Evolutionary conservation across 208 protist genomes (phyloP).

Genomic region (Crithidia sp.): DNA sequence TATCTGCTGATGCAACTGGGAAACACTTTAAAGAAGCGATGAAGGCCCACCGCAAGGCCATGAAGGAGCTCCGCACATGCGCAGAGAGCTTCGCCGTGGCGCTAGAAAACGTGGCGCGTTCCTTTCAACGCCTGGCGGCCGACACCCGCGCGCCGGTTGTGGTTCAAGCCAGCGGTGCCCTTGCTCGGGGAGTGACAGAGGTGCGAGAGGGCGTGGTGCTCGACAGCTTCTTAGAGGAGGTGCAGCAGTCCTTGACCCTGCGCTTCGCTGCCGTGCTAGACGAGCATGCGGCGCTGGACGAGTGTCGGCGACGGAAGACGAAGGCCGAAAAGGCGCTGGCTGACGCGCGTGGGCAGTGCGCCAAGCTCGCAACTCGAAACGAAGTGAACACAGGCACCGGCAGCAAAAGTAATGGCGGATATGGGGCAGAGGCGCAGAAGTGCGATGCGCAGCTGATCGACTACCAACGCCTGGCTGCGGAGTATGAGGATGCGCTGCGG

Average conservation of each 20-base stretch:
- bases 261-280: conserved; percentile 21
- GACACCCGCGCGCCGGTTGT: conserved; percentile 20
- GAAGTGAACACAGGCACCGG: too few species aligned
- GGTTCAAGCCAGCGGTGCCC: conserved; percentile 22
- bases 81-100: conserved; percentile 23
- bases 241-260: conserved; percentile 23
- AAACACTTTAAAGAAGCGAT: conserved; percentile 32
- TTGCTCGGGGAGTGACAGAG: conserved; percentile 31
- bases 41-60: conserved; percentile 31
- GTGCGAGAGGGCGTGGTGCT: conserved; percentile 19
- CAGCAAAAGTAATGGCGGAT: not conserved
- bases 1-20: conserved; percentile 1
- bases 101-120: conserved; percentile 25
- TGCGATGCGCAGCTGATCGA: conserved; percentile 28
- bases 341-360: conserved; percentile 17
- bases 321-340: conserved; percentile 30
- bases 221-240: conserved; percentile 39
- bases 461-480: conserved; percentile 26
- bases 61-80: conserved; percentile 30
- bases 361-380: conserved; percentile 10
- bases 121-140: conserved; percentile 21
- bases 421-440: conserved; percentile 15
- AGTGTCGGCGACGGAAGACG: conserved; percentile 16
- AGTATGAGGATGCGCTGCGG: conserved; percentile 34
- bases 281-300: conserved; percentile 26